phyloP scores from a whole-genome alignment of 2,329 filamentous ascomycete genomes.

The Colletotrichum nymphaeae region DNA sequence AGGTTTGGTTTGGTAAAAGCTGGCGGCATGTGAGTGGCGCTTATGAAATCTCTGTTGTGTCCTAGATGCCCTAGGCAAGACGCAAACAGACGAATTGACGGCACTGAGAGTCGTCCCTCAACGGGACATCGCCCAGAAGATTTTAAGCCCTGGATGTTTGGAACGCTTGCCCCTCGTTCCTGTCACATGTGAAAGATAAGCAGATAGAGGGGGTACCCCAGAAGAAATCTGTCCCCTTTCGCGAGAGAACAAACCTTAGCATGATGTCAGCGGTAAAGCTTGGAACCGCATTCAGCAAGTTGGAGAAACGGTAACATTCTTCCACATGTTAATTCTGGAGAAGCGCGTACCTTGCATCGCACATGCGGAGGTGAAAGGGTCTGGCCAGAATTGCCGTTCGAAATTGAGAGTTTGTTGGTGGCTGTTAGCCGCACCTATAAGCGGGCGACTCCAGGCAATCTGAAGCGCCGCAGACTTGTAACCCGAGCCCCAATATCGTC shows the following conservation, averaged over 20 bases:
- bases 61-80: slow-evolving; percentile 19
- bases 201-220: slow-evolving; percentile 17
- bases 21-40: slow-evolving; percentile 30
- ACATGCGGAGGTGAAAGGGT: slow-evolving; percentile 7
- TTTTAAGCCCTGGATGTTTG: slow-evolving; percentile 16
- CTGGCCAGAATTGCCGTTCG: slow-evolving; percentile 13
- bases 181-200: slow-evolving; percentile 36
- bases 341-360: slow-evolving; percentile 33
- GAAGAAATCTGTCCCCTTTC: slow-evolving; percentile 27
- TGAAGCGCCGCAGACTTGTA: slow-evolving; percentile 33
- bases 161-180: slow-evolving; percentile 20
- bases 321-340: slow-evolving; percentile 20
- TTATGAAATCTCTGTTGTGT: slow-evolving; percentile 15
- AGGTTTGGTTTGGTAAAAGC: slow-evolving; percentile 12
- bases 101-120: slow-evolving; percentile 17
- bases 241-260: slow-evolving; percentile 16
- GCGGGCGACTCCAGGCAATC: slow-evolving; percentile 18
- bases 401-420: not conserved
- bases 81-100: slow-evolving; percentile 29
- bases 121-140: not conserved
- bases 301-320: slow-evolving; percentile 20
- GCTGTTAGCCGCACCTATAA: slow-evolving; percentile 29
- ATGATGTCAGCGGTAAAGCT: slow-evolving; percentile 34
- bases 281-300: slow-evolving; percentile 6
- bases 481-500: slow-evolving; percentile 23